Evolutionary conservation across 2,329 filamentous ascomycete genomes (phyloP), one percentile per base, ranked within the genome.

Genomic region (Fusarium tjaetaba): DNA sequence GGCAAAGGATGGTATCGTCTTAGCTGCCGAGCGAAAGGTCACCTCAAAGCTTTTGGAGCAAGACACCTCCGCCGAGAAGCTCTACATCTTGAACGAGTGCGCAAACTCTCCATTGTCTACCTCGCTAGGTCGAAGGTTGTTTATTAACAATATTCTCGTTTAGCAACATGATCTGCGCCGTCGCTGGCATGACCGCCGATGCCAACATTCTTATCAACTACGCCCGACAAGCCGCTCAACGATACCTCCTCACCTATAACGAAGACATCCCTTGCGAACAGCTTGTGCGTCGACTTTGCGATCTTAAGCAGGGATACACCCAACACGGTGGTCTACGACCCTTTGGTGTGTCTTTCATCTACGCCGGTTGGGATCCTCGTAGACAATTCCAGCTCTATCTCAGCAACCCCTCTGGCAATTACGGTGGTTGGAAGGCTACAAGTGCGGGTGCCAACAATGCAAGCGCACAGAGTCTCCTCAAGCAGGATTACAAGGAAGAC

Each of bases 201-300:
- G 96, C 96, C 84, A 99, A 99, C 88, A 99, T 99, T 84, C 94
- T 99, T 83, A 99, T 99, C 91, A 99, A 99, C 89, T 98, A 97
- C 85, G 97, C 96, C 82, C 95, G 96, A 79, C 94, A 97, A 90
- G 93, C 94, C 80, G 96, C 96, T 79, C 96, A 99, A 87, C 91
- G 93, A 81, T 98, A 99, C 86, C 96, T 99, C 83, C 91, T 97
- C 77, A 99, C 96, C 80, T 99, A 99, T 89, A 97, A 98, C 88
- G 95, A 98, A 92, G 96, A 99, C 82, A 99, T 99, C 75, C 96
- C 96, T 68, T 99, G 96, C 87, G 96, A 99, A 85, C 96, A 99
- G 85, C 94, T 99, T 66, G 96, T 99, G 71, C 95, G 96, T 79
- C 91, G 94, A 78, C 89, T 99, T 80, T 99, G 97, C 86, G 96